These are phyloP conservation scores for Marchantia paleacea DNA, from an alignment of 225 moss, liverwort and hornwort species.

Conservation along the genomic window DNA sequence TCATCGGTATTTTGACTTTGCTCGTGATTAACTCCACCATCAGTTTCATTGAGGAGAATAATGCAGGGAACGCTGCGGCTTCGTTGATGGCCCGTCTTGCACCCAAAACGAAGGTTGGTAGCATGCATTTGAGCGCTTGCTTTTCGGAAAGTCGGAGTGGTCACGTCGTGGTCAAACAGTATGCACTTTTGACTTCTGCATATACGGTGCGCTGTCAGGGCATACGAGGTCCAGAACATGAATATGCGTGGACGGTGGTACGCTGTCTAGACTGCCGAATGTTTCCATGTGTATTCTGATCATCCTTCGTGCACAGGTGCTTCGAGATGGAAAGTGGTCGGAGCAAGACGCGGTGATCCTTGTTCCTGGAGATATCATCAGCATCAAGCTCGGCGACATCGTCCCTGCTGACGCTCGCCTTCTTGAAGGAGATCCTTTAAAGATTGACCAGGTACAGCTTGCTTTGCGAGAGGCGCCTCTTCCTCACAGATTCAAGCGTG, in stretches of 20 bases:
- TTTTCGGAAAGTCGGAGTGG: too few relatives aligned
- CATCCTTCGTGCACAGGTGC: conserved; percentile 15
- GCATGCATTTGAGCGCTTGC: background rate
- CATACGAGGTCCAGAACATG: too few relatives aligned
- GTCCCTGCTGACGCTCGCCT: conserved; percentile 24
- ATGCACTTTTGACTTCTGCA: too few relatives aligned
- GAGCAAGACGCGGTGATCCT: conserved; percentile 21
- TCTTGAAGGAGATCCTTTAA: conserved; percentile 23
- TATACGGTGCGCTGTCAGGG: too few relatives aligned
- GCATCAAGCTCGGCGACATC: conserved; percentile 29
- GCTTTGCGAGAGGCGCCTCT: too few relatives aligned
- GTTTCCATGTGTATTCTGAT: background rate
- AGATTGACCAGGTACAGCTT: conserved; percentile 24
- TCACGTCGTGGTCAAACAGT: too few relatives aligned
- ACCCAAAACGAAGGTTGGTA: conserved; percentile 15
- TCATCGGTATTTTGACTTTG: conserved; percentile 3
- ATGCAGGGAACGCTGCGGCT: conserved; percentile 21
- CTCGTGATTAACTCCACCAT: conserved; percentile 22
- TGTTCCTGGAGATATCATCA: conserved; percentile 21
- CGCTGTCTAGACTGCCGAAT: background rate
- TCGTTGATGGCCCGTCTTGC: conserved; percentile 15
- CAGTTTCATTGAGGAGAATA: conserved; percentile 27
- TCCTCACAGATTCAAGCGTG: too few relatives aligned
- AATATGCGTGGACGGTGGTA: too few relatives aligned
- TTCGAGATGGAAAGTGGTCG: conserved; percentile 18